phyloP scores from a whole-genome alignment of 2,329 filamentous ascomycete species.

The Colletotrichum australisinense region DNA sequence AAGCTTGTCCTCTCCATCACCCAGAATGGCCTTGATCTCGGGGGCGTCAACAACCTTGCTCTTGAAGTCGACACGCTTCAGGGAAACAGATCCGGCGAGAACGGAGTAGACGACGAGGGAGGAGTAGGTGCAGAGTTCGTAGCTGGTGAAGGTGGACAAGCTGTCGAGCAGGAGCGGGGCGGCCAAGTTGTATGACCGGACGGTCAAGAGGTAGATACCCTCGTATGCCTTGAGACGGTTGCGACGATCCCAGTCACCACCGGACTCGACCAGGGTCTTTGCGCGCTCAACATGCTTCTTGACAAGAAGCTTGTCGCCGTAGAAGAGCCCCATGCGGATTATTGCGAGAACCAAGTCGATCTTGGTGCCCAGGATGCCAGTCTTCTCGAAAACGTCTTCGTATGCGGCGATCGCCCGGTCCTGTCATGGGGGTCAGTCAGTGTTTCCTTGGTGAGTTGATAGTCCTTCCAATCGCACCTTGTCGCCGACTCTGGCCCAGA shows the following conservation, averaged over 20 bases:
- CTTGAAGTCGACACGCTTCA: conserved; percentile 99
- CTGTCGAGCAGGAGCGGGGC: conserved; percentile 96
- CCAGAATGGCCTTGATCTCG: conserved; percentile 97
- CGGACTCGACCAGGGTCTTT: conserved; percentile 89
- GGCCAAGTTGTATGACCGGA: conserved; percentile 89
- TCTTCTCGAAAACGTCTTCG: conserved; percentile 96
- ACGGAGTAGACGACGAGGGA: conserved; percentile 95
- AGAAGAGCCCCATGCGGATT: conserved; percentile 95
- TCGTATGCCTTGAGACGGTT: conserved; percentile 99
- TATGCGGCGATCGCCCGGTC: conserved; percentile 94
- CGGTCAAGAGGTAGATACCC: conserved; percentile 90
- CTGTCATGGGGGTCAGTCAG: conserved; percentile 57
- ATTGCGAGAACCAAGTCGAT: conserved; percentile 97
- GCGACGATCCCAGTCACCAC: conserved; percentile 97
- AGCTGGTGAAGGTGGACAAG: conserved; percentile 97
- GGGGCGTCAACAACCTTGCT: conserved; percentile 98
- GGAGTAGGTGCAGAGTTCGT: conserved; percentile 98
- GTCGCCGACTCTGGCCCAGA: conserved; percentile 94
- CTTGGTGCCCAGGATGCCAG: conserved; percentile 94
- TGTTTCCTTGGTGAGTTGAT: neutral
- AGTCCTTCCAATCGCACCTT: conserved; percentile 71
- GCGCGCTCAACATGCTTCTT: conserved; percentile 95
- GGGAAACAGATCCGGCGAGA: conserved; percentile 90
- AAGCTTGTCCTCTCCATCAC: conserved; percentile 88
- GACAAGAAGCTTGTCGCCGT: conserved; percentile 89